A percentile compares a stretch with the other conserved stretches of the same genome.
These are phyloP conservation scores for Paragyromitra xinjiangensis DNA, from an alignment of 495 filamentous ascomycete species.

Conservation along the genomic window DNA sequence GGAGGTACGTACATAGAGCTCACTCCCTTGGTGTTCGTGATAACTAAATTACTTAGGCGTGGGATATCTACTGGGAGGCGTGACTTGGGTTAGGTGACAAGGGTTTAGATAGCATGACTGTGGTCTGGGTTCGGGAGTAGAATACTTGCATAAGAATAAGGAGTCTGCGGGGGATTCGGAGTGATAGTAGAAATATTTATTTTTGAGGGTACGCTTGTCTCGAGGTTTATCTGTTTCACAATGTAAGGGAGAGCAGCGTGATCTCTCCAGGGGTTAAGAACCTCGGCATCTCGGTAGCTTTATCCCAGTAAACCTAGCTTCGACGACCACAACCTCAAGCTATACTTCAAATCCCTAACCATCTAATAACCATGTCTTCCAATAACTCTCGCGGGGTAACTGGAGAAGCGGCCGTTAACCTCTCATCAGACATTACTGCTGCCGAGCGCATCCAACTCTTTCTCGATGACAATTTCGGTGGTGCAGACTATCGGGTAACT, in stretches of 20 bases:
- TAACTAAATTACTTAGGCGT: too few species aligned
- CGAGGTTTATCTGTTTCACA: too few species aligned
- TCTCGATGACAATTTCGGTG: background rate
- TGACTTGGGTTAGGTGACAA: too few species aligned
- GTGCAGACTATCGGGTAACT: background rate
- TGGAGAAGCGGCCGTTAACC: background rate
- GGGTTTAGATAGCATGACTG: too few species aligned
- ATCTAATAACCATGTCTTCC: background rate
- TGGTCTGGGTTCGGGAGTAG: too few species aligned
- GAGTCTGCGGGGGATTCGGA: too few species aligned
- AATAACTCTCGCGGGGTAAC: background rate
- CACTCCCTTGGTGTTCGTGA: too few species aligned
- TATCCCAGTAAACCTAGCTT: conserved; percentile 9
- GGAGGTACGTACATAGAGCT: too few species aligned
- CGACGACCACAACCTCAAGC: background rate
- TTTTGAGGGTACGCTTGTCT: too few species aligned
- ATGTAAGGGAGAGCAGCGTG: conserved; percentile 9
- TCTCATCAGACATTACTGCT: background rate
- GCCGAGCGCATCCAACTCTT: conserved; percentile 7
- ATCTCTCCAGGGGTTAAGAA: background rate
- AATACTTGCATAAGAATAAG: too few species aligned
- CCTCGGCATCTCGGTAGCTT: conserved; percentile 31
- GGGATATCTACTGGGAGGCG: too few species aligned
- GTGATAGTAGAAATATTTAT: too few species aligned
- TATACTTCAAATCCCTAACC: background rate